Evolutionary conservation across 768 basidiomycete genomes (phyloP), one percentile per base, ranked within the genome.

Genomic region (Boletus insuetus): DNA sequence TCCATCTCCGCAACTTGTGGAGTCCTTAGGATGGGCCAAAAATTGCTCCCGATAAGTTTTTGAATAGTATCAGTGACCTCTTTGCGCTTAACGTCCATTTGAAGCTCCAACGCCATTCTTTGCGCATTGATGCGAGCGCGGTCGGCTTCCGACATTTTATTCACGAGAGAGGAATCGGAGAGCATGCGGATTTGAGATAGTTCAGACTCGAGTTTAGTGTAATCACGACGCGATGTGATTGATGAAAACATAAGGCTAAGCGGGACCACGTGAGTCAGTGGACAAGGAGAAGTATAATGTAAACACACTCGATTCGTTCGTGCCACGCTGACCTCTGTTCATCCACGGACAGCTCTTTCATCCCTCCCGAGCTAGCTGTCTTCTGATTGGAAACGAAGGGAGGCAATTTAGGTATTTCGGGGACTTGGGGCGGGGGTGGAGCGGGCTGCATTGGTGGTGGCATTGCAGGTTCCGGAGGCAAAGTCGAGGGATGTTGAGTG

Each of bases 311-410:
- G 35, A 79, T 66, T 26, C 77, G 75, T 37, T 73, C 69, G 35
- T 71, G 64, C 77, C 77, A 78, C 41, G 69, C 61, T 24, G 54
- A 59, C n/a, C 66, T 67, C 45, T 72, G 75, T 47, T 78, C 75
- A 4, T 73, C 74, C 20, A 65, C 34, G n/a, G 74, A 64, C 19
- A 69, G 39, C 12, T 61, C 67, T 46, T 67, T 68, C 9, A 11
- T 24, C 35, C 39, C 48, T 24, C 22, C 44, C 10, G 52, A 38
- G 49, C 35, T 38, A 14, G 51, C 19, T 29, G 47, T 39, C 16
- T 51, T 60, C 20, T 61, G 64, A 19, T 39, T 42, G 19, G 54
- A 62, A 39, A 22, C 53, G 45, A 69, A 68, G 24, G 63, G 35
- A 0, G 66, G 69, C 6, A 51, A 7, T 39, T 50, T 56, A 2